Percentiles rank a stretch among this genome's conserved stretches.
Conservation (phyloP, 2,329 filamentous ascomycete genomes). For the Sporothrix variecibatus region DNA sequence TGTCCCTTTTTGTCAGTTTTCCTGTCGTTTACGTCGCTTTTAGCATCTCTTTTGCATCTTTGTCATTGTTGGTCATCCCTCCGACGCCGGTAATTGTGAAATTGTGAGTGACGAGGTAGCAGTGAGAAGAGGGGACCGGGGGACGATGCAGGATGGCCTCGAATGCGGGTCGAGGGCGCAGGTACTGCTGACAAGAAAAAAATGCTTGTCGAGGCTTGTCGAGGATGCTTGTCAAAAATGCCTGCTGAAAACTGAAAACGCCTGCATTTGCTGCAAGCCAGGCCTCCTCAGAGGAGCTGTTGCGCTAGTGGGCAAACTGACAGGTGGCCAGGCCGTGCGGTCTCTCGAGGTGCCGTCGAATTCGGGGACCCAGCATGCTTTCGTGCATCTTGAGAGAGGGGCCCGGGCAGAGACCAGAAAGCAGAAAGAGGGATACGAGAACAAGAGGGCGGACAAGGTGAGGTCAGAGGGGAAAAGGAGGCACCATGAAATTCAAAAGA, state of each 20-base stretch:
- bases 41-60: not conserved
- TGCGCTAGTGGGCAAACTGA: not conserved
- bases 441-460: not conserved
- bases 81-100: conserved; percentile 10
- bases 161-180: not conserved
- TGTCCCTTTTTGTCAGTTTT: not conserved
- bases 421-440: not conserved
- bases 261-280: not conserved
- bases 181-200: not conserved
- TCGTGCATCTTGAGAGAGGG: not conserved
- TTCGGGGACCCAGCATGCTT: not conserved
- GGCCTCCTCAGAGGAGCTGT: not conserved
- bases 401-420: not conserved
- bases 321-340: not conserved
- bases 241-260: not conserved
- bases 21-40: not conserved
- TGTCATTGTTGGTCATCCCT: conserved; percentile 20
- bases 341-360: not conserved
- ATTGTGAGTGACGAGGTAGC: conserved; percentile 7
- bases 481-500: not conserved
- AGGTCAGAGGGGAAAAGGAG: not conserved
- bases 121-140: not conserved
- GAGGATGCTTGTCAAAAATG: not conserved
- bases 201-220: not conserved
- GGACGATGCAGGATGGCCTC: not conserved